Base-by-base conservation (phyloP, 306 rosid genomes). In the Oemleria cerasiformis region DNA sequence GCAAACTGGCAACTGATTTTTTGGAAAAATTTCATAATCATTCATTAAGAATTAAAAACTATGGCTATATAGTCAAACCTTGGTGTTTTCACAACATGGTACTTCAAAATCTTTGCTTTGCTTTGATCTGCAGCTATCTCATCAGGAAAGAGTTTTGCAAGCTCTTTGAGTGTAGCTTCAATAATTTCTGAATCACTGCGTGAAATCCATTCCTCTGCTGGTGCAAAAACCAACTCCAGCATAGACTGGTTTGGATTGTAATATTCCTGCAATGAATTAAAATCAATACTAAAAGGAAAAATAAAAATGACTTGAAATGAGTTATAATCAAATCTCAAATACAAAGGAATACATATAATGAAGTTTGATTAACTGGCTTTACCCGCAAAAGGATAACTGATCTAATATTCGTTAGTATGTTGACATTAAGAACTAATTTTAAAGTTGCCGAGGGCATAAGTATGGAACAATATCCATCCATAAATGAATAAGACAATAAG, bases 221-320 rank as follows among this genome's bases (percentile, higher is more conserved):
- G 98, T 41, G 98, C 98, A 75, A 94, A 94, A 75, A 94, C 98
- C 85, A 94, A 85, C 86, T 94, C 98, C 76, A 94, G 84, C 98
- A 94, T 91, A 39, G 98, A 94, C 76, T 82, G 84, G 80, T 86
- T 91, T 48, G 98, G 97, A 84, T 76, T 77, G 73, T 91, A 94
- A 85, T 94, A 94, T 81, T 94, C 98, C 97, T 94, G 84, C 71
- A 76, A 43, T 74, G 42, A 36, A 34, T 50, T 21, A 77, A 23
- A 23, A 73, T 56, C 53, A 61, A 74, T 77, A 14, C 4, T 12
- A 39, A 41, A 51, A 34, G 45, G 34, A n/a, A 0, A 34, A 16
- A 74, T 25, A 41, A 17, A 64, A 39, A n/a, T 3, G 40, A 25
- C 48, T 47, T 7, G 49, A 48, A 13, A 67, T 25, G 58, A 21